phyloP scores from a whole-genome alignment of 2,329 filamentous ascomycete genomes.

The Celoporthe dispersa region DNA sequence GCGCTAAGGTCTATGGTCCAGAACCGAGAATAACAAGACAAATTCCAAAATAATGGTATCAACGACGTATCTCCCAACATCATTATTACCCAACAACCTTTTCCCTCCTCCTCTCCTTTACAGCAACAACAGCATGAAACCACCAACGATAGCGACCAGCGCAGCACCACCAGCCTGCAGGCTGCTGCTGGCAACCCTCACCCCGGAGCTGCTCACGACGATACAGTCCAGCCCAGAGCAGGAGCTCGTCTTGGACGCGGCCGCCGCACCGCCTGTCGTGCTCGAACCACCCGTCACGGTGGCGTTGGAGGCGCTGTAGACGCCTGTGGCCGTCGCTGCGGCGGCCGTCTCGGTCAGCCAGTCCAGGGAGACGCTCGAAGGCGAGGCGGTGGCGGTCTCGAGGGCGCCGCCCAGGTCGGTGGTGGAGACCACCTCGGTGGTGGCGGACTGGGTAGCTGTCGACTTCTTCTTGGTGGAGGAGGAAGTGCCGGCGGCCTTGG shows the following conservation, averaged over 20 bases:
- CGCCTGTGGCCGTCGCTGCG: conserved; percentile 1
- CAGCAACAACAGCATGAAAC: conserved; percentile 22
- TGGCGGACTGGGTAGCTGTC: background rate
- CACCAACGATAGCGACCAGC: conserved; percentile 25
- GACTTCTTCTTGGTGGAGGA: conserved; percentile 4
- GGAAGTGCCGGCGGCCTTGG: background rate
- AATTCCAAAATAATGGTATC: background rate
- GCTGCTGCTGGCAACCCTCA: conserved; percentile 2
- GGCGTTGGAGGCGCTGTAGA: conserved; percentile 14
- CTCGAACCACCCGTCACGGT: conserved; percentile 16
- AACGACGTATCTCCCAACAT: background rate
- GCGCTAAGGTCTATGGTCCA: conserved; percentile 1
- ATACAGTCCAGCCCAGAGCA: conserved; percentile 27
- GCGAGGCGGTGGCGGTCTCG: conserved; percentile 21
- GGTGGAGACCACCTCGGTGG: conserved; percentile 18
- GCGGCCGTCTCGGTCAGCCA: conserved; percentile 9
- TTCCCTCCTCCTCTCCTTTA: background rate
- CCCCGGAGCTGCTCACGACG: conserved; percentile 25
- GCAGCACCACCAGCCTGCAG: conserved; percentile 19
- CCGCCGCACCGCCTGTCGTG: background rate
- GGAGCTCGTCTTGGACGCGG: background rate
- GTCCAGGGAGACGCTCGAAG: conserved; percentile 15
- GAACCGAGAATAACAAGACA: background rate
- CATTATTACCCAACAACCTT: background rate
- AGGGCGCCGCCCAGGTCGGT: conserved; percentile 21